These are phyloP conservation scores for Lichtheimia ornata DNA, from an alignment of 371 early-diverging fungal genomes.

Conservation along the genomic window DNA sequence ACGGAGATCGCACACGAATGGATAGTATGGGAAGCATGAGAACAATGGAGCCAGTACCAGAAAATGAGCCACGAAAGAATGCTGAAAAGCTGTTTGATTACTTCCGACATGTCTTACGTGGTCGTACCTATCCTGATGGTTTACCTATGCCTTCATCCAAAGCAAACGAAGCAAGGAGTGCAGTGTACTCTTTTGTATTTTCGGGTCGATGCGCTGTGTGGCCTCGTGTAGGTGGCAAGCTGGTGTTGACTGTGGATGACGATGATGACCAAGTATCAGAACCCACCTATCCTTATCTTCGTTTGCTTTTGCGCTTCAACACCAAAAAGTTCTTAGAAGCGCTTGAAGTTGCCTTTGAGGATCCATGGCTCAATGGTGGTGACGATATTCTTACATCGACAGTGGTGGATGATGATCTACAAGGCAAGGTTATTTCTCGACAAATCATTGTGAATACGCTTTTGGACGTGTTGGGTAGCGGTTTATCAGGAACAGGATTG, in stretches of 20 bases:
- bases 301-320: conserved; percentile 67
- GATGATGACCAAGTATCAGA: conserved; percentile 57
- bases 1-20: conserved; percentile 8
- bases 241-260: conserved; percentile 56
- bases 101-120: conserved; percentile 67
- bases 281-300: conserved; percentile 77
- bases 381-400: conserved; percentile 53
- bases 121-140: conserved; percentile 77
- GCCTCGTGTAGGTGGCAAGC: conserved; percentile 66
- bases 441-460: conserved; percentile 78
- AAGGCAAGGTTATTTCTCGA: conserved; percentile 67
- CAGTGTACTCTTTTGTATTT: conserved; percentile 78
- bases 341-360: conserved; percentile 69
- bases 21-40: conserved; percentile 17
- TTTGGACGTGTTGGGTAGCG: conserved; percentile 59
- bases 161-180: conserved; percentile 69
- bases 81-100: conserved; percentile 76
- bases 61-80: conserved; percentile 30
- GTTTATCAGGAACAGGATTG: conserved; percentile 33
- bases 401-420: conserved; percentile 63
- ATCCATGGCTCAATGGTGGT: conserved; percentile 68
- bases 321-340: conserved; percentile 69
- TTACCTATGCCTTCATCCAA: conserved; percentile 45
- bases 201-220: conserved; percentile 72
- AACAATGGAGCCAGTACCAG: conserved; percentile 8